A percentile compares a stretch with the other conserved stretches of the same genome.
Evolutionary conservation across 805 yeast species (phyloP).

Genomic region (Pachysolen tannophilus): DNA sequence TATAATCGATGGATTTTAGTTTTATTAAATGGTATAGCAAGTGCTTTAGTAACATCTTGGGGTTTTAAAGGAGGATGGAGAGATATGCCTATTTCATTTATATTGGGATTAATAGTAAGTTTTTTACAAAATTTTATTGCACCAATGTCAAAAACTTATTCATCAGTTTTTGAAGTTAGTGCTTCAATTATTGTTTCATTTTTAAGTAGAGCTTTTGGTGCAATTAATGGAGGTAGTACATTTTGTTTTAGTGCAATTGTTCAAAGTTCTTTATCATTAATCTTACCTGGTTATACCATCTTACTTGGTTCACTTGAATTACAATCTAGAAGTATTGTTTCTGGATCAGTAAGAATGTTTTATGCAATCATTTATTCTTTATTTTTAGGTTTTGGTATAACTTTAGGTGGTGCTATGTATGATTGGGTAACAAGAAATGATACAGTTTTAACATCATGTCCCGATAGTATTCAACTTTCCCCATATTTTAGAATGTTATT

Average conservation of each 20-base stretch:
- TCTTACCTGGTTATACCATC: slow-evolving; percentile 80
- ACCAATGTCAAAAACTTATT: slow-evolving; percentile 65
- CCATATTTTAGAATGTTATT: slow-evolving; percentile 50
- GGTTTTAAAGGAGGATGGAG: slow-evolving; percentile 75
- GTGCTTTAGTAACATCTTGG: slow-evolving; percentile 65
- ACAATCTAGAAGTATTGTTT: slow-evolving; percentile 72
- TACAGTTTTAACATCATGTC: slow-evolving; percentile 45
- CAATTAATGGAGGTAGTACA: slow-evolving; percentile 45
- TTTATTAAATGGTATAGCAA: slow-evolving; percentile 61
- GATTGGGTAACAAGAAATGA: slow-evolving; percentile 77
- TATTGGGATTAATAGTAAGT: slow-evolving; percentile 72
- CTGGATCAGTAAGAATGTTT: slow-evolving; percentile 85
- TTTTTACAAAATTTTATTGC: slow-evolving; percentile 63
- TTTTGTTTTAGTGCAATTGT: slow-evolving; percentile 77
- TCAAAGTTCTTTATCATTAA: slow-evolving; percentile 74
- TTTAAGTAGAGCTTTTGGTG: slow-evolving; percentile 71
- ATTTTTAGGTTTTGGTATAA: slow-evolving; percentile 78
- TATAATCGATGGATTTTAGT: slow-evolving; percentile 67
- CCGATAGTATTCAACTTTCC: slow-evolving; percentile 28
- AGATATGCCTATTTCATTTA: slow-evolving; percentile 65
- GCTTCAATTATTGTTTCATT: slow-evolving; percentile 78
- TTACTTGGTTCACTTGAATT: slow-evolving; percentile 76
- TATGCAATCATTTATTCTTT: slow-evolving; percentile 80
- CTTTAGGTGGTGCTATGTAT: slow-evolving; percentile 75
- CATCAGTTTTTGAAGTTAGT: slow-evolving; percentile 76